Conservation (phyloP, 768 basidiomycete species). For the Phanerodontia chrysosporium region DNA sequence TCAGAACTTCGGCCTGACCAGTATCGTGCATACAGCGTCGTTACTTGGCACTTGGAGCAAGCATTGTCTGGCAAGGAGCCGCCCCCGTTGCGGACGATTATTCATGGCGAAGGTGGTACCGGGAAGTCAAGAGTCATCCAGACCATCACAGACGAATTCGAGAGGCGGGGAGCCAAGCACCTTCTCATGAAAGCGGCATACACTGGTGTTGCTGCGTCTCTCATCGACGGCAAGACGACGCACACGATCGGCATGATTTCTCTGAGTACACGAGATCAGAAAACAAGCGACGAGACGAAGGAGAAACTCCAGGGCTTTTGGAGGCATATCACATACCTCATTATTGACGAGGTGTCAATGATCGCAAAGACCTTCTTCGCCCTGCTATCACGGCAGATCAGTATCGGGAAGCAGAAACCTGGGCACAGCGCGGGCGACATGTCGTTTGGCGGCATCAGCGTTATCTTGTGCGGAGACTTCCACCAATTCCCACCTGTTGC, state of each 20-base stretch:
- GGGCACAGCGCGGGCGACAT: neutral
- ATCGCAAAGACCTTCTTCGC: conserved; percentile 23
- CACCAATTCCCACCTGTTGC: conserved; percentile 44
- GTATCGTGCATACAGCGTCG: conserved; percentile 33
- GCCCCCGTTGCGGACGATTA: conserved; percentile 33
- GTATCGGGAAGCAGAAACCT: conserved; percentile 3
- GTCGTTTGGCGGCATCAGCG: conserved; percentile 35
- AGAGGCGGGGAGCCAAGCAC: neutral
- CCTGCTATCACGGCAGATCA: conserved; percentile 18
- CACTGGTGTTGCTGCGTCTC: conserved; percentile 37
- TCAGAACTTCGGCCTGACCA: conserved; percentile 24
- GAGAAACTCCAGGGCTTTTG: conserved; percentile 17
- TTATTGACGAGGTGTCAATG: conserved; percentile 44
- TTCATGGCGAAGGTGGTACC: conserved; percentile 39
- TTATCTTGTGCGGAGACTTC: conserved; percentile 39
- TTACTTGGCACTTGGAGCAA: conserved; percentile 25
- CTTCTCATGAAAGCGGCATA: conserved; percentile 33
- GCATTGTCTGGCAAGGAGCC: conserved; percentile 16
- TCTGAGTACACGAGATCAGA: neutral
- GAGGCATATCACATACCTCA: conserved; percentile 22
- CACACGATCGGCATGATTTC: conserved; percentile 28
- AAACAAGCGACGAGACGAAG: neutral
- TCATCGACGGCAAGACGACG: conserved; percentile 34
- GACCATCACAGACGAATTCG: conserved; percentile 33
- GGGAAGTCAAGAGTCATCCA: conserved; percentile 41